These are phyloP conservation scores for Fusarium guadeloupense DNA, from an alignment of 2,329 filamentous ascomycete species.

Conservation along the genomic window DNA sequence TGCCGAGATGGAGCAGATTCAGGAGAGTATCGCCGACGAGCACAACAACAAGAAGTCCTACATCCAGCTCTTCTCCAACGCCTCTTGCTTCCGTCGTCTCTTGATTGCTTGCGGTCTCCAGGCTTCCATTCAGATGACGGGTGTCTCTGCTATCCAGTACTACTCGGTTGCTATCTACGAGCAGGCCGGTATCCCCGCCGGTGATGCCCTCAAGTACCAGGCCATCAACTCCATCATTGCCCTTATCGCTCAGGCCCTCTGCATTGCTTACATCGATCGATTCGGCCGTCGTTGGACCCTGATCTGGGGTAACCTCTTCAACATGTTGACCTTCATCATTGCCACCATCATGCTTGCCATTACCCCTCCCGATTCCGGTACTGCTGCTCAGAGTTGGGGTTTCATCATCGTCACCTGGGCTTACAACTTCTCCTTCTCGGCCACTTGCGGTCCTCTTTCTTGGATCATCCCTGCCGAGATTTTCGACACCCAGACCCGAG, in stretches of 20 bases:
- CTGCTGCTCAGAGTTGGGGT: slow-evolving; percentile 51
- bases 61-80: slow-evolving; percentile 68
- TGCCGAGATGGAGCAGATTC: slow-evolving; percentile 76
- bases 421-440: slow-evolving; percentile 27
- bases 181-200: slow-evolving; percentile 58
- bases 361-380: slow-evolving; percentile 15
- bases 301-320: slow-evolving; percentile 75
- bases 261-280: slow-evolving; percentile 6
- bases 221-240: slow-evolving; percentile 77
- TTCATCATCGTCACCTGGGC: slow-evolving; percentile 27
- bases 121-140: slow-evolving; percentile 78
- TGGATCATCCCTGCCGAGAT: slow-evolving; percentile 73
- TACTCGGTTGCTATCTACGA: slow-evolving; percentile 67
- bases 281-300: slow-evolving; percentile 73
- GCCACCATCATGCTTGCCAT: slow-evolving; percentile 25
- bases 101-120: slow-evolving; percentile 76
- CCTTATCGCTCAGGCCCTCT: slow-evolving; percentile 67
- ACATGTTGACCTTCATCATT: slow-evolving; percentile 64
- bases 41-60: slow-evolving; percentile 73
- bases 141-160: slow-evolving; percentile 77
- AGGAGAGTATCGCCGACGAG: slow-evolving; percentile 70
- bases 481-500: slow-evolving; percentile 77
- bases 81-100: slow-evolving; percentile 73
- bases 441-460: slow-evolving; percentile 21
- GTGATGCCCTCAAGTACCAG: slow-evolving; percentile 76